Percentiles rank a stretch among this genome's conserved stretches.
Conservation (phyloP, 768 basidiomycete species). For the Podaxis sp. region DNA sequence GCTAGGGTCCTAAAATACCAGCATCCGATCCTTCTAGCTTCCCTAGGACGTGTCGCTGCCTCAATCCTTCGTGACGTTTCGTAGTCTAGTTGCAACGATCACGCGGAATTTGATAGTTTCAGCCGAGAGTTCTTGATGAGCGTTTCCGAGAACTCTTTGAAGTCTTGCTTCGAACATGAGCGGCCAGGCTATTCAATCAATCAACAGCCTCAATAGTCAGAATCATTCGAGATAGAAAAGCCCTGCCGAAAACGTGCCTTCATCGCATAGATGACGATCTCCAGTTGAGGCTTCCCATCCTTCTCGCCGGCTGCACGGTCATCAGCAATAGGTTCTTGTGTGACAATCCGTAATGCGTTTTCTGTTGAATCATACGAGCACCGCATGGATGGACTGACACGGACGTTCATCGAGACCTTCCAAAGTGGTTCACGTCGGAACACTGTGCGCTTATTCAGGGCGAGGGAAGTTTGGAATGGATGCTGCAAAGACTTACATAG, state of each 20-base stretch:
- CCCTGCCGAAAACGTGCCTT: slow-evolving; percentile 42
- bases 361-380: slow-evolving; percentile 60
- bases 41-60: not conserved
- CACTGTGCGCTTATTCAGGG: slow-evolving; percentile 34
- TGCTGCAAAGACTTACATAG: slow-evolving; percentile 39
- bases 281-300: slow-evolving; percentile 20
- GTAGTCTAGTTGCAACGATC: not conserved
- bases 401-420: slow-evolving; percentile 70
- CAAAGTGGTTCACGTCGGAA: slow-evolving; percentile 72
- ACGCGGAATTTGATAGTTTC: slow-evolving; percentile 22
- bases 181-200: slow-evolving; percentile 40
- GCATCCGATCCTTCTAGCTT: not conserved
- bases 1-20: not conserved
- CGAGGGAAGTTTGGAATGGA: not conserved
- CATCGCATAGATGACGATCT: slow-evolving; percentile 62
- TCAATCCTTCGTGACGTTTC: not conserved
- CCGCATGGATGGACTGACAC: slow-evolving; percentile 52
- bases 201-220: not conserved
- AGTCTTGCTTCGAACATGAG: slow-evolving; percentile 51
- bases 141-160: slow-evolving; percentile 50
- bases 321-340: slow-evolving; percentile 46
- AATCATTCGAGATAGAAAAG: not conserved
- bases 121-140: slow-evolving; percentile 39
- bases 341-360: slow-evolving; percentile 51
- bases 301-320: slow-evolving; percentile 1